Evolutionary conservation across 495 filamentous ascomycete species (phyloP).

Genomic region (Thozetella sp.): DNA sequence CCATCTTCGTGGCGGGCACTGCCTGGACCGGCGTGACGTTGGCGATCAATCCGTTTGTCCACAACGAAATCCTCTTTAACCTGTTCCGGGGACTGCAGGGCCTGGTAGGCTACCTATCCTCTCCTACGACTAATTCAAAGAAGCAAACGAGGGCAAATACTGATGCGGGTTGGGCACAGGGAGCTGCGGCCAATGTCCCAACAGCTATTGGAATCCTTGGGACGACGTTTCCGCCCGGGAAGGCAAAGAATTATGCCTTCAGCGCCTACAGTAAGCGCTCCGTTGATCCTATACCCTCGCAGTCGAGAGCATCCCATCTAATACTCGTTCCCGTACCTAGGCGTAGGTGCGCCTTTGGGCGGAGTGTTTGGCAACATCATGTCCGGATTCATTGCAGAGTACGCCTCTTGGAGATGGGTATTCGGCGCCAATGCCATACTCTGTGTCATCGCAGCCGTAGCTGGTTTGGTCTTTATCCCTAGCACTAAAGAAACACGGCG

Average conservation of each 20-base stretch:
- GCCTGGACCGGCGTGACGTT: constrained; percentile 63
- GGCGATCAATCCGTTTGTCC: constrained; percentile 65
- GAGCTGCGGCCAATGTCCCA: constrained; percentile 66
- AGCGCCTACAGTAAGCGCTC: constrained; percentile 40
- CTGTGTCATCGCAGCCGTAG: constrained; percentile 57
- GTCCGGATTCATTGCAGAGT: constrained; percentile 55
- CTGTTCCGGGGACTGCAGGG: constrained; percentile 73
- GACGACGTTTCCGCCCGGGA: constrained; percentile 59
- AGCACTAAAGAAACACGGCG: constrained; percentile 38
- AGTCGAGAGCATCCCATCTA: too few relatives aligned
- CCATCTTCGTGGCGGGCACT: constrained; percentile 67
- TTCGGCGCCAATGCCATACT: constrained; percentile 69
- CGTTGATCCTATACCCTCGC: background rate
- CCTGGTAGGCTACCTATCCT: constrained; percentile 49
- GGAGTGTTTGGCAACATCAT: constrained; percentile 57
- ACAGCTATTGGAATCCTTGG: constrained; percentile 67
- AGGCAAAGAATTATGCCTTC: constrained; percentile 67
- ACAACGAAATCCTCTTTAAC: constrained; percentile 68
- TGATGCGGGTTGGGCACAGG: constrained; percentile 32
- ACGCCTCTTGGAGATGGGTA: constrained; percentile 61
- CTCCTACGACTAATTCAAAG: background rate
- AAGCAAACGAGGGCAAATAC: too few relatives aligned
- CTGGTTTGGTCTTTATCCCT: constrained; percentile 69
- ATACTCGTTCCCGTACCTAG: constrained; percentile 15
- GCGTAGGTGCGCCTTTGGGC: constrained; percentile 60